These are phyloP conservation scores for Talaromyces liani DNA, from an alignment of 495 filamentous ascomycete species.

Conservation along the genomic window DNA sequence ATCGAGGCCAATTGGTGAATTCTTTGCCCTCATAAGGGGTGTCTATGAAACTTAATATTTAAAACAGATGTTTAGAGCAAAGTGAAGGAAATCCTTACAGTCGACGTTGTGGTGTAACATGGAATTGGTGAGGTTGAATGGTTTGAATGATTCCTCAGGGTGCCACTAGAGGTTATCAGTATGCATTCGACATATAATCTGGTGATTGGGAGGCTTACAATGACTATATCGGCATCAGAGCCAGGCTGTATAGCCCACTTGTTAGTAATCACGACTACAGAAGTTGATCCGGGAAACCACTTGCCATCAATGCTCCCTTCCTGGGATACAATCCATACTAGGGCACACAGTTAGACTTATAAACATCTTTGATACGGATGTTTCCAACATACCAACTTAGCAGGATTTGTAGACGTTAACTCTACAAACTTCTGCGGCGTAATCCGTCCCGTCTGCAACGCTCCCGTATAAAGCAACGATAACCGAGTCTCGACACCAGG, in stretches of 20 bases:
- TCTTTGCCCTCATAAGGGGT: conserved; percentile 52
- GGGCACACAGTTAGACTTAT: no score
- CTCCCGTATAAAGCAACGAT: conserved; percentile 13
- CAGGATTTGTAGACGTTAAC: conserved; percentile 47
- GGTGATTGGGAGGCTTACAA: conserved; percentile 26
- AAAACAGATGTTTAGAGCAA: no score
- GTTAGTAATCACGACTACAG: no score
- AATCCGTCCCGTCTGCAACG: conserved; percentile 26
- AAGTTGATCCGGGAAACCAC: no score
- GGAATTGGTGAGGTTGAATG: background rate
- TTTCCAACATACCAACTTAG: conserved; percentile 44
- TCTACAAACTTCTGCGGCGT: conserved; percentile 50
- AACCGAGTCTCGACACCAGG: conserved; percentile 54
- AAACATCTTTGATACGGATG: no score
- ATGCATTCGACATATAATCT: conserved; percentile 6
- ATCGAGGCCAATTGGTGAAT: conserved; percentile 53
- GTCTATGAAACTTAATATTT: conserved; percentile 11
- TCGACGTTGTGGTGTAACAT: background rate
- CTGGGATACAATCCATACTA: background rate
- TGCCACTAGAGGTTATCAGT: conserved; percentile 45
- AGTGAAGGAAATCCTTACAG: no score
- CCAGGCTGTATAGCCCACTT: conserved; percentile 51
- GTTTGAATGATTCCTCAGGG: background rate
- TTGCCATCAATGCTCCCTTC: background rate
- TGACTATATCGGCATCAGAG: conserved; percentile 40